Evolutionary conservation across 176 grass and related monocot genomes (phyloP).

Genomic region (Dendrocalamus sinicus): DNA sequence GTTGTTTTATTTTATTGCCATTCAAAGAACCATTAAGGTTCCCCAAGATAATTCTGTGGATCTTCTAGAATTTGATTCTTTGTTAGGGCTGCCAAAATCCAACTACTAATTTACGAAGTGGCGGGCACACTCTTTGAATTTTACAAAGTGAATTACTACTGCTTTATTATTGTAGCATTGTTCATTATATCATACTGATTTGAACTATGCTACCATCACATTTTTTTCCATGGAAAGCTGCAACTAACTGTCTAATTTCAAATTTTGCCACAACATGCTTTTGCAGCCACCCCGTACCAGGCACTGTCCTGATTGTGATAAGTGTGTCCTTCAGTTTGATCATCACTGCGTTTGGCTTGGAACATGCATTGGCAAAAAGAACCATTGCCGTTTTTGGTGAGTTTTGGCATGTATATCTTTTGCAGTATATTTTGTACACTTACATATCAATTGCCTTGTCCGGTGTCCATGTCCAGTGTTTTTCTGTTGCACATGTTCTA

Average conservation of each 20-base stretch:
- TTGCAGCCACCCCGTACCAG: slow-evolving; percentile 88
- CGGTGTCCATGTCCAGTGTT: not conserved
- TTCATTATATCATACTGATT: slow-evolving; percentile 13
- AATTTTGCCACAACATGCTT: slow-evolving; percentile 43
- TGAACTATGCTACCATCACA: slow-evolving; percentile 27
- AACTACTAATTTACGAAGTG: slow-evolving; percentile 13
- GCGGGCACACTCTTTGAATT: not conserved
- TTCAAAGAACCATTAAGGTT: slow-evolving; percentile 7
- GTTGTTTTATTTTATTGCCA: slow-evolving; percentile 38
- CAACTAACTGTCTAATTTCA: slow-evolving; percentile 35
- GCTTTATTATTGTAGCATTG: slow-evolving; percentile 4
- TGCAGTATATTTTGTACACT: slow-evolving; percentile 13
- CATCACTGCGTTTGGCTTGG: slow-evolving; percentile 99
- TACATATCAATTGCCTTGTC: not conserved
- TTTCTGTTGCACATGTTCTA: slow-evolving; percentile 21
- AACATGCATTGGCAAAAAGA: slow-evolving; percentile 92
- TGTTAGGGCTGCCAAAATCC: not conserved
- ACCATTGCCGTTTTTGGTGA: slow-evolving; percentile 96
- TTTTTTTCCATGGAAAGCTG: slow-evolving; percentile 30
- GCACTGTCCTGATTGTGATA: slow-evolving; percentile 96
- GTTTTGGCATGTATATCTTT: slow-evolving; percentile 34
- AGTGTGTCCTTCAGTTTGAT: slow-evolving; percentile 98
- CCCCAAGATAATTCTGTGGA: not conserved
- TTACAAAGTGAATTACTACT: slow-evolving; percentile 13
- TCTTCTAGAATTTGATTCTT: slow-evolving; percentile 1